Conservation (phyloP, 2,329 filamentous ascomycete genomes). For the Pseudogymnoascus sp. region DNA sequence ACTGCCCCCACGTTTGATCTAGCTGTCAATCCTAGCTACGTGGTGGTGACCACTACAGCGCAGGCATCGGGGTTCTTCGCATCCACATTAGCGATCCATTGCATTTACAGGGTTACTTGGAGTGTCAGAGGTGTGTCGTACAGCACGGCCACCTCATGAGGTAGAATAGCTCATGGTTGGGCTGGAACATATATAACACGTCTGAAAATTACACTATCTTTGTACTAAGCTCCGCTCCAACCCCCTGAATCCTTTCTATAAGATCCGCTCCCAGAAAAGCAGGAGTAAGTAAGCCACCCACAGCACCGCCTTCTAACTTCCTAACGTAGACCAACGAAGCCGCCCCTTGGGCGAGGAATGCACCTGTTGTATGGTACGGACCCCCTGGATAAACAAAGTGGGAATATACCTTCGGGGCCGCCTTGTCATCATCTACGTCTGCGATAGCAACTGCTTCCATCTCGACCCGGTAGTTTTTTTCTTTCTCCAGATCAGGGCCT, state of each 20-base stretch:
- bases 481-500: slow-evolving; percentile 46
- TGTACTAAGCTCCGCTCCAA: slow-evolving; percentile 57
- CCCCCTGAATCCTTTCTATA: slow-evolving; percentile 54
- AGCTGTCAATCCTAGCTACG: no score
- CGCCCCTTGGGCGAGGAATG: slow-evolving; percentile 19
- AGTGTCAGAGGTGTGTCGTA: no score
- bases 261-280: slow-evolving; percentile 63
- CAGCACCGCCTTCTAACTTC: slow-evolving; percentile 30
- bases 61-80: no score
- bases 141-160: no score
- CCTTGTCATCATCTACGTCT: slow-evolving; percentile 52
- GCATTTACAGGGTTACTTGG: no score
- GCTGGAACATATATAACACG: no score
- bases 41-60: no score
- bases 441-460: slow-evolving; percentile 59
- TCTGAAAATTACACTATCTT: slow-evolving; percentile 34
- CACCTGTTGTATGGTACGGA: slow-evolving; percentile 18
- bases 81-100: no score
- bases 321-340: slow-evolving; percentile 20
- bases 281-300: slow-evolving; percentile 65
- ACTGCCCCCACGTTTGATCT: no score
- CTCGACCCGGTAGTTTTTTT: slow-evolving; percentile 54
- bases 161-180: no score
- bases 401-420: slow-evolving; percentile 41
- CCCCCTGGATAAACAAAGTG: slow-evolving; percentile 21